Base-by-base conservation (phyloP, 345 rosid species). In the Luvunga scandens region DNA sequence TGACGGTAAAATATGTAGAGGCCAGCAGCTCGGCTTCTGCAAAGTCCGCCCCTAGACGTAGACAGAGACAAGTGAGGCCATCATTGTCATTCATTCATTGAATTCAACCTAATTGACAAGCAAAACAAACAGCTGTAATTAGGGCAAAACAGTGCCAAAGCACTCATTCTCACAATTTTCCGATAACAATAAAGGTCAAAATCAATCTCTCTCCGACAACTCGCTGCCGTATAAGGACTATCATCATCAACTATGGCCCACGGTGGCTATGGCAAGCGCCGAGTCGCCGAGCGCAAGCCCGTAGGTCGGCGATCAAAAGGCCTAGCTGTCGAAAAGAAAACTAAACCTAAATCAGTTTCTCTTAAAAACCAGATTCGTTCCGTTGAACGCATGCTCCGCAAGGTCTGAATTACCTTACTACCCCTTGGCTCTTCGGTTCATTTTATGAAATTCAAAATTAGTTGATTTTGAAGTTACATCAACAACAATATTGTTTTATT, bases 341-440 rank as follows among this genome's bases (percentile, higher is more conserved):
- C 88, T 13, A 94, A 94, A 72, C 85, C 90, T 7, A 91, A 91
- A 69, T 71, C 84, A 69, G 93, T 94, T 73, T 88, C 98, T 28
- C 87, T 91, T 77, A 96, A 92, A 87, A 96, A 97, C 77, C 99
- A 97, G 89, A 92, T 92, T 74, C 98, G 99, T 78, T 94, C 98
- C 79, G 72, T 88, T 42, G 99, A 91, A 71, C 99, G 99, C 33
- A 90, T 97, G 90, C 98, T 97, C 64, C 98, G 98, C 77, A 97
- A 94, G 95, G 99, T 93, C 48, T 33, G 50, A 31, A 24, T 18
- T 19, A 24, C 22, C 22, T 33, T 18, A 16, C n/a, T 7, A 65
- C 34, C 48, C 75, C 67, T 77, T 45, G 19, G 48, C 72, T 36
- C 70, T 39, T 28, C 25, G 66, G 30, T 38, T 48, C 24, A 60